These are phyloP conservation scores for Globisporangium middletonii DNA, from an alignment of 352 stramenopile genomes.

Conservation along the genomic window DNA sequence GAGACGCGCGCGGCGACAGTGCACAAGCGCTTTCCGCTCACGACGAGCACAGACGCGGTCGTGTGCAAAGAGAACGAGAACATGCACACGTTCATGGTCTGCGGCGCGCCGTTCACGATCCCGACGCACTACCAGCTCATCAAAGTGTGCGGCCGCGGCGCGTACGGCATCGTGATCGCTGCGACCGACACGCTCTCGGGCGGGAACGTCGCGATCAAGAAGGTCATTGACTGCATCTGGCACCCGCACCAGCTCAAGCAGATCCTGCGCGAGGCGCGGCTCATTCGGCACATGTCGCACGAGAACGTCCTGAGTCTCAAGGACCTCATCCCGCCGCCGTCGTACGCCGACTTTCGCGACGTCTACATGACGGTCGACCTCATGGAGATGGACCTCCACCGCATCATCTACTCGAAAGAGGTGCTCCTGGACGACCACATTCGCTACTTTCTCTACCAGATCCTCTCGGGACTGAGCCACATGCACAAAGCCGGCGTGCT, in stretches of 20 bases:
- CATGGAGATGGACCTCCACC: slow-evolving; percentile 91
- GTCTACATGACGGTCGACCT: slow-evolving; percentile 90
- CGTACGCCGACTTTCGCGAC: slow-evolving; percentile 81
- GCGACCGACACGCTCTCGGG: slow-evolving; percentile 73
- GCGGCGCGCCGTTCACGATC: slow-evolving; percentile 83
- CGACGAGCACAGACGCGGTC: slow-evolving; percentile 39
- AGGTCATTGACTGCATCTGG: slow-evolving; percentile 89
- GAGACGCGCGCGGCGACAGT: slow-evolving; percentile 14
- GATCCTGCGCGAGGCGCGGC: slow-evolving; percentile 76
- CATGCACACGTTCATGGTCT: slow-evolving; percentile 89
- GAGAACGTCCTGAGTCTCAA: slow-evolving; percentile 83
- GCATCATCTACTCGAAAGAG: slow-evolving; percentile 92
- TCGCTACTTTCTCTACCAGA: slow-evolving; percentile 92
- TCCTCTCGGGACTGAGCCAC: slow-evolving; percentile 83
- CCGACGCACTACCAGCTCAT: slow-evolving; percentile 84
- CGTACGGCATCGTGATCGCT: slow-evolving; percentile 88
- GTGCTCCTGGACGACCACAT: slow-evolving; percentile 91
- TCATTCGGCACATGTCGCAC: slow-evolving; percentile 84
- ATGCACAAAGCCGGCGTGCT: slow-evolving; percentile 84
- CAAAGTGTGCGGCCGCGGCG: slow-evolving; percentile 83
- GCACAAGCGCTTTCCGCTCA: slow-evolving; percentile 36
- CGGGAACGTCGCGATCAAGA: slow-evolving; percentile 89
- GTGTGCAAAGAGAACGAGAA: slow-evolving; percentile 81
- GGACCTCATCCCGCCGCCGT: slow-evolving; percentile 79
- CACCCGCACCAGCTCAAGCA: slow-evolving; percentile 87